Conservation (phyloP, 2,329 filamentous ascomycete genomes). For the Diaporthe sp. region DNA sequence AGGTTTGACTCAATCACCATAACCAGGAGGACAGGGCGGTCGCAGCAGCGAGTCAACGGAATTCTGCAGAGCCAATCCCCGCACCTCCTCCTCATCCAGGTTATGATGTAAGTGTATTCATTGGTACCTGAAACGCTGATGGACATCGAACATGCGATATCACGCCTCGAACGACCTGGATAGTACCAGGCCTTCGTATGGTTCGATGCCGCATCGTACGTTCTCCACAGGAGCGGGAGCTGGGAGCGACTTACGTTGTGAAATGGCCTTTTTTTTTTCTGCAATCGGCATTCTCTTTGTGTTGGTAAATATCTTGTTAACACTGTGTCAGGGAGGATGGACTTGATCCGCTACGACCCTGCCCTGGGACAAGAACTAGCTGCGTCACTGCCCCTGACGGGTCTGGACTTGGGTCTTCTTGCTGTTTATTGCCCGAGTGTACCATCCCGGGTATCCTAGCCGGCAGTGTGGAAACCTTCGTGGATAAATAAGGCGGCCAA, state of each 20-base stretch:
- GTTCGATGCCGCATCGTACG: not conserved
- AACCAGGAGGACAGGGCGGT: not conserved
- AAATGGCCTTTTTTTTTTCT: not conserved
- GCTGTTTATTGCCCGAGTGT: not conserved
- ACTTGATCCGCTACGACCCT: not conserved
- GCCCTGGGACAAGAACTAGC: too few relatives aligned
- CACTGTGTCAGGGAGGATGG: not conserved
- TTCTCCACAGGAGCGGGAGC: not conserved
- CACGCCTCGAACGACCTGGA: not conserved
- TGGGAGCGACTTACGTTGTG: not conserved
- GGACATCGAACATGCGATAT: not conserved
- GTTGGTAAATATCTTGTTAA: not conserved
- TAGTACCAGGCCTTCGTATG: not conserved
- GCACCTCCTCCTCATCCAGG: not conserved
- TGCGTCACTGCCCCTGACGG: not conserved
- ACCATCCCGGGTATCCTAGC: not conserved
- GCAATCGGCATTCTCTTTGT: not conserved
- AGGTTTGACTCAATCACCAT: conserved; percentile 3
- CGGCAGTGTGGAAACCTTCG: not conserved
- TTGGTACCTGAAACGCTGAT: not conserved
- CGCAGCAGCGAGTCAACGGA: not conserved
- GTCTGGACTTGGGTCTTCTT: not conserved
- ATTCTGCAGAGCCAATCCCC: not conserved
- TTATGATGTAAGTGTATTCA: not conserved
- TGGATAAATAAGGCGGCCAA: not conserved